Evolutionary conservation across 495 filamentous ascomycete species (phyloP).

Genomic region (Hypoxylon intermedium): DNA sequence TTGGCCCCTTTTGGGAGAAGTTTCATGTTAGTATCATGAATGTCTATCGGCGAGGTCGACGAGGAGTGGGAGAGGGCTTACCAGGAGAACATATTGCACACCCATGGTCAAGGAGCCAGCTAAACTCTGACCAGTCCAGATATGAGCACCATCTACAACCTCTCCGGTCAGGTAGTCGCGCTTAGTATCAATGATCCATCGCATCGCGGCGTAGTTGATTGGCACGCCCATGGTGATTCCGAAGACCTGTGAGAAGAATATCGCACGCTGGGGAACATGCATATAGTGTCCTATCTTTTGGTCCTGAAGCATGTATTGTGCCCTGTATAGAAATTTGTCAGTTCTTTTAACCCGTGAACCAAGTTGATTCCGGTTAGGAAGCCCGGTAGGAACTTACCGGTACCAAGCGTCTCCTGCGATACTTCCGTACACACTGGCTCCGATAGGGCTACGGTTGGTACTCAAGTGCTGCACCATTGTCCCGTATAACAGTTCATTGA

Average conservation of each 20-base stretch:
- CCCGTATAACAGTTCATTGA: slow-evolving; percentile 64
- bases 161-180: slow-evolving; percentile 59
- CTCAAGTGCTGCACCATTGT: slow-evolving; percentile 61
- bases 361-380: too few species aligned
- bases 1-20: slow-evolving; percentile 50
- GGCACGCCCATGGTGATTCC: slow-evolving; percentile 58
- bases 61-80: slow-evolving; percentile 23
- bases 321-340: too few species aligned
- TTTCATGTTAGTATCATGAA: too few species aligned
- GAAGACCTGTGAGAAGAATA: slow-evolving; percentile 65
- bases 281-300: slow-evolving; percentile 64
- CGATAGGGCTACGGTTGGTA: slow-evolving; percentile 58
- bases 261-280: slow-evolving; percentile 62
- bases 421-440: slow-evolving; percentile 59
- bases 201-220: slow-evolving; percentile 56
- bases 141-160: slow-evolving; percentile 58
- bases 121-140: slow-evolving; percentile 63
- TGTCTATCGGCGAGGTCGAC: too few species aligned
- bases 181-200: slow-evolving; percentile 58
- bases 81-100: slow-evolving; percentile 62
- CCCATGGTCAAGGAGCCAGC: slow-evolving; percentile 56
- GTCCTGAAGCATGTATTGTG: slow-evolving; percentile 63
- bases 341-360: too few species aligned
- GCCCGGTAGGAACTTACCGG: too few species aligned
- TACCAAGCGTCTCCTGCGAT: slow-evolving; percentile 60